A percentile compares a stretch with the other conserved stretches of the same genome.
phyloP scores from a whole-genome alignment of 2,329 filamentous ascomycete genomes.

The Diaporthe capsici region DNA sequence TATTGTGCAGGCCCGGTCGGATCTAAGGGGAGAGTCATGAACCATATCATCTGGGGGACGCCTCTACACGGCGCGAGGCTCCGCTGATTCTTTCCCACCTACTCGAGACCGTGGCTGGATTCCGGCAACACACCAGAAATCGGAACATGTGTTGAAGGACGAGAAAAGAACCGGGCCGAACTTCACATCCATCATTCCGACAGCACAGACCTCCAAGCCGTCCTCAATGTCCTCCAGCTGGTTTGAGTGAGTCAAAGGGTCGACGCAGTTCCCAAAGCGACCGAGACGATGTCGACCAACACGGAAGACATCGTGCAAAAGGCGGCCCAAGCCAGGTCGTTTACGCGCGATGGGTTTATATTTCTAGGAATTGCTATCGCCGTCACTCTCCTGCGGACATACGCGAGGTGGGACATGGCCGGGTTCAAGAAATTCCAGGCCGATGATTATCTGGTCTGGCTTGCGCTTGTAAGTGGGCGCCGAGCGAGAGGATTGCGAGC shows the following conservation, averaged over 20 bases:
- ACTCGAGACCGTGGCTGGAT: neutral
- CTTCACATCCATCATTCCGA: neutral
- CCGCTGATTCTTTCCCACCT: neutral
- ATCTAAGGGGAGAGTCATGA: constrained; percentile 11
- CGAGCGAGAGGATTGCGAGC: neutral
- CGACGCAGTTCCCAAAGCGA: neutral
- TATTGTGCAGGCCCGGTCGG: neutral
- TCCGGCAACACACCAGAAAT: neutral
- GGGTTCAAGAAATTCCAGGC: constrained; percentile 50
- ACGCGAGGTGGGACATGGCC: constrained; percentile 51
- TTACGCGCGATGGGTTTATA: constrained; percentile 54
- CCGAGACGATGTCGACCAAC: constrained; percentile 15
- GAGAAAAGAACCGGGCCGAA: neutral
- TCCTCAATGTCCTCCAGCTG: constrained; percentile 25
- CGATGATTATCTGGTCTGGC: constrained; percentile 54
- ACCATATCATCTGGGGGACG: neutral
- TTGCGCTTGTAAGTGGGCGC: constrained; percentile 51
- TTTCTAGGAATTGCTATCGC: constrained; percentile 52
- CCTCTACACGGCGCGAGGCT: neutral
- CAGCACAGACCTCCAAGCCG: neutral
- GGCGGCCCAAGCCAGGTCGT: constrained; percentile 38
- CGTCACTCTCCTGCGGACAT: constrained; percentile 54
- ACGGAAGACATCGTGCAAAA: constrained; percentile 12
- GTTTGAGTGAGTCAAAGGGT: constrained; percentile 4
- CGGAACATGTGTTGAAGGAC: neutral